Percentiles rank a stretch among this genome's conserved stretches.
Evolutionary conservation across 164 flowering plant species (phyloP).

Genomic region (Berberis vulgaris): DNA sequence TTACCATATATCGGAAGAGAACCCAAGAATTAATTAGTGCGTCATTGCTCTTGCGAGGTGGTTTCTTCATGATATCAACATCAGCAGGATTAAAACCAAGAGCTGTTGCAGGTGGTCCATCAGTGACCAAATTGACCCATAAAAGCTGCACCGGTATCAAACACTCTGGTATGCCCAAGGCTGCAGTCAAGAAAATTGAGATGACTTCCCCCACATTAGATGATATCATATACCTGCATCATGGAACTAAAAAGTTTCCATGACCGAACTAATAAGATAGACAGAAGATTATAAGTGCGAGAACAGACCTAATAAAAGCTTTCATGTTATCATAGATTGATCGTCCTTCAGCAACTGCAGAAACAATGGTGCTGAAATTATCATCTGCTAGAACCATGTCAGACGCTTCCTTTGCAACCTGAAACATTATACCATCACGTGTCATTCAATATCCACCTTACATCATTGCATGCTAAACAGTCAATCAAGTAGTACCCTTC

Average conservation of each 20-base stretch:
- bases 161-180: slow-evolving; percentile 82
- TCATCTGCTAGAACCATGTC: slow-evolving; percentile 94
- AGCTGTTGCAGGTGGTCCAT: slow-evolving; percentile 97
- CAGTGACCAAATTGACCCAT: slow-evolving; percentile 96
- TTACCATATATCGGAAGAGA: slow-evolving; percentile 77
- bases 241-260: slow-evolving; percentile 6
- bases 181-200: slow-evolving; percentile 87
- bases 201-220: slow-evolving; percentile 93
- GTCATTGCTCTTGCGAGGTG: slow-evolving; percentile 82
- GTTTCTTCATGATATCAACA: slow-evolving; percentile 78
- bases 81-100: slow-evolving; percentile 93
- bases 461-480: too few species aligned
- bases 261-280: background rate
- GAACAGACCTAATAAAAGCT: slow-evolving; percentile 71
- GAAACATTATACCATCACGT: slow-evolving; percentile 8
- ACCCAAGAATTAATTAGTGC: slow-evolving; percentile 75
- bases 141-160: slow-evolving; percentile 91
- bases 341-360: slow-evolving; percentile 89
- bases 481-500: too few species aligned
- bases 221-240: slow-evolving; percentile 88
- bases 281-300: slow-evolving; percentile 1
- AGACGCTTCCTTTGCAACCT: slow-evolving; percentile 98
- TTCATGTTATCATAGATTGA: slow-evolving; percentile 90
- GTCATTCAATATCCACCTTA: background rate
- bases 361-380: slow-evolving; percentile 79